A percentile compares a stretch with the other conserved stretches of the same genome.
Evolutionary conservation across 2,329 filamentous ascomycete genomes (phyloP).

Genomic region (Davidsoniella eucalypti): DNA sequence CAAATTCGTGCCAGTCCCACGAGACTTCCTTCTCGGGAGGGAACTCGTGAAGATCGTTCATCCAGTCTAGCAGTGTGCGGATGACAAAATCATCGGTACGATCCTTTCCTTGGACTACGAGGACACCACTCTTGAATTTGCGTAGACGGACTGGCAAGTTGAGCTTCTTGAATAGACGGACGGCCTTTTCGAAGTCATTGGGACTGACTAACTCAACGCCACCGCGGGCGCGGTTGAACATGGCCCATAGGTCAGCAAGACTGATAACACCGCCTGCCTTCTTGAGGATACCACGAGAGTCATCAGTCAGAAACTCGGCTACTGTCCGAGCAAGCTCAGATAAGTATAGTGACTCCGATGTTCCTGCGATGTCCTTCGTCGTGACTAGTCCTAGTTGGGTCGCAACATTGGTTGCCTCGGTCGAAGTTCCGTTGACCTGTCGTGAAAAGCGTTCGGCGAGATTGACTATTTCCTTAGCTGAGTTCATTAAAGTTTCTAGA

Average conservation of each 20-base stretch:
- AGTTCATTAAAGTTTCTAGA: conserved; percentile 90
- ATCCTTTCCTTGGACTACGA: conserved; percentile 79
- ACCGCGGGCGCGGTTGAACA: conserved; percentile 84
- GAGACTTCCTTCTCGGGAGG: conserved; percentile 45
- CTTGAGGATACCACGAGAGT: conserved; percentile 59
- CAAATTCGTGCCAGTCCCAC: conserved; percentile 67
- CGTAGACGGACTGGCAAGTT: conserved; percentile 73
- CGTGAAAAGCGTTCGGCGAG: conserved; percentile 76
- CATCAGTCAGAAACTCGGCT: conserved; percentile 79
- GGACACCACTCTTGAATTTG: conserved; percentile 81
- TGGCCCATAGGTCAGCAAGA: conserved; percentile 79
- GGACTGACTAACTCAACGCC: conserved; percentile 91
- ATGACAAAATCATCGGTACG: conserved; percentile 85
- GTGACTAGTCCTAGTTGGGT: conserved; percentile 78
- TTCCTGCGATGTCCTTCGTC: conserved; percentile 85
- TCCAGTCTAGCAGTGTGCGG: conserved; percentile 57
- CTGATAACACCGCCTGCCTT: conserved; percentile 77
- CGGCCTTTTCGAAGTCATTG: conserved; percentile 79
- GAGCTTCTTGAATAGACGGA: conserved; percentile 72
- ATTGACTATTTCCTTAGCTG: conserved; percentile 87
- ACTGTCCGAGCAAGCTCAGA: conserved; percentile 73
- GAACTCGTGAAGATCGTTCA: conserved; percentile 53
- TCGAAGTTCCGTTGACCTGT: conserved; percentile 44
- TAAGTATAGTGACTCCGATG: conserved; percentile 70
- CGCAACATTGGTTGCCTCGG: conserved; percentile 46